Conservation (phyloP, 2,329 filamentous ascomycete species). For the Thelonectria discophora region DNA sequence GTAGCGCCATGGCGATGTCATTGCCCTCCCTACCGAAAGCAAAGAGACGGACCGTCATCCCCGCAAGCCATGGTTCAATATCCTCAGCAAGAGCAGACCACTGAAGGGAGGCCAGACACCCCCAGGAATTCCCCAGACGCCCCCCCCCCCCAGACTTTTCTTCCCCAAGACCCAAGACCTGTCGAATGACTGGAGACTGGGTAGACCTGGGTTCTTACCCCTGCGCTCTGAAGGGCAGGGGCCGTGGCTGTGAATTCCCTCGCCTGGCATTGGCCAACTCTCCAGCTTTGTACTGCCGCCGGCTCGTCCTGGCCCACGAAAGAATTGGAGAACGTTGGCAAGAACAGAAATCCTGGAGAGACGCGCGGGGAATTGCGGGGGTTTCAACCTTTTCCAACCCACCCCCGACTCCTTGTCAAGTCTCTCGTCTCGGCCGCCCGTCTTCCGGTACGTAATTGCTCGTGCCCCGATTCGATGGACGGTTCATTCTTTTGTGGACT, state of each 20-base stretch:
- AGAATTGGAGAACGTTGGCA: not conserved
- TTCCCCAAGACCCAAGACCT: constrained; percentile 2
- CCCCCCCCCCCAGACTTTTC: constrained; percentile 14
- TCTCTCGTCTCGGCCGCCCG: not conserved
- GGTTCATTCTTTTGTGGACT: not conserved
- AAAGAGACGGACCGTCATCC: not conserved
- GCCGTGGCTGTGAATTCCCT: not conserved
- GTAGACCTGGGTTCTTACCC: constrained; percentile 13
- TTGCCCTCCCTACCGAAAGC: constrained; percentile 14
- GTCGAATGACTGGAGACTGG: not conserved
- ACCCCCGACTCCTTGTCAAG: not conserved
- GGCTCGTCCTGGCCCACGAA: not conserved
- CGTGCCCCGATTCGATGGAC: constrained; percentile 11
- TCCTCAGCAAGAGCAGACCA: constrained; percentile 11
- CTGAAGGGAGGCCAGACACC: constrained; percentile 1
- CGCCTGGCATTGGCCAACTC: not conserved
- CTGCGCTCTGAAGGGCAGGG: not conserved
- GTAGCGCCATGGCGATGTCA: constrained; percentile 14
- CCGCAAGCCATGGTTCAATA: not conserved
- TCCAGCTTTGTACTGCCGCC: not conserved
- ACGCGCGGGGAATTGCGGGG: constrained; percentile 17
- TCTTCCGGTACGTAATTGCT: constrained; percentile 18
- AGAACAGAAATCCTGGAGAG: constrained; percentile 6
- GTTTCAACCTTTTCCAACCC: constrained; percentile 2
- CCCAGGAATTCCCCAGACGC: constrained; percentile 19